Conservation (phyloP, 2,329 filamentous ascomycete genomes). For the Epichloe sp. region DNA sequence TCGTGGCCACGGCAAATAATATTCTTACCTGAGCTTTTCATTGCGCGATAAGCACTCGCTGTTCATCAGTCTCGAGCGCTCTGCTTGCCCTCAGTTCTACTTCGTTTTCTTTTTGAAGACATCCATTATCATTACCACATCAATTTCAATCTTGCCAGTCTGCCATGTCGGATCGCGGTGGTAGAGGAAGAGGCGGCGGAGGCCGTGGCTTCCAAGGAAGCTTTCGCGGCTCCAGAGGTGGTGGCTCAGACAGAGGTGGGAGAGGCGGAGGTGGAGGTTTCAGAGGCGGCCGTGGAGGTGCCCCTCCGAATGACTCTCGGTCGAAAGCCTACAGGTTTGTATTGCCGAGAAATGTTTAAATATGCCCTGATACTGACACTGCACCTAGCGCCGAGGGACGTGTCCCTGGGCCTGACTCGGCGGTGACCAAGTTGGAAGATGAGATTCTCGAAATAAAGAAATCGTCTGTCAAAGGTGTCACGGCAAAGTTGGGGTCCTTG, state of each 20-base stretch:
- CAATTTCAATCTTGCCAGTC: neutral
- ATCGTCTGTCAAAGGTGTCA: conserved; percentile 16
- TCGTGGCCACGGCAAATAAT: neutral
- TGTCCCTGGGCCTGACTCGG: conserved; percentile 12
- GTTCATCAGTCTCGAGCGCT: neutral
- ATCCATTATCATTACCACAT: neutral
- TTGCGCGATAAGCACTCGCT: neutral
- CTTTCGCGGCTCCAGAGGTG: conserved; percentile 7
- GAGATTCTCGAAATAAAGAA: conserved; percentile 20
- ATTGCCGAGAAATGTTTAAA: neutral
- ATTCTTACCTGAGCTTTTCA: neutral
- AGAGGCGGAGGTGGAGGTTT: conserved; percentile 3
- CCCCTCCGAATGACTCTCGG: conserved; percentile 11
- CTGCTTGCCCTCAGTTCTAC: neutral
- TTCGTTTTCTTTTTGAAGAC: too few species aligned
- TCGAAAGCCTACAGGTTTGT: conserved; percentile 10
- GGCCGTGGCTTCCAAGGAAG: conserved; percentile 7
- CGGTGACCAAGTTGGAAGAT: conserved; percentile 26
- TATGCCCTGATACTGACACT: neutral
- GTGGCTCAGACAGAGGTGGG: conserved; percentile 8
- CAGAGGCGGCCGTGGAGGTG: conserved; percentile 11
- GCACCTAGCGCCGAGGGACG: conserved; percentile 12
- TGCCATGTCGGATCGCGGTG: conserved; percentile 17
- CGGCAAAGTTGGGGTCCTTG: conserved; percentile 24
- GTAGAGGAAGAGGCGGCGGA: conserved; percentile 10